Base-by-base conservation (phyloP, 805 yeast genomes). In the Nakazawaea holstii region DNA sequence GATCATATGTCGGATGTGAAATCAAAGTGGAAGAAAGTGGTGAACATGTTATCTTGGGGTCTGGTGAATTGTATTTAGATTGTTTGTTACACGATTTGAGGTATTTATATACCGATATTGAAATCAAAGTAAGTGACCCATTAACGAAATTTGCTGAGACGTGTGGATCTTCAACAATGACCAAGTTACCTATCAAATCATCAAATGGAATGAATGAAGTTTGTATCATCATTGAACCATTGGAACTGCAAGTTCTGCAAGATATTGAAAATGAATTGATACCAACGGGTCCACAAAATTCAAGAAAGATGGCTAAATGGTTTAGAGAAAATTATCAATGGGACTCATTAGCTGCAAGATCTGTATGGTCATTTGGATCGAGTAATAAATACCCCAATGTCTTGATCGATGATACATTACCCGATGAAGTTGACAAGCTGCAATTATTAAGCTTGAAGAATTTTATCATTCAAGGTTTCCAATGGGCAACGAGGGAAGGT, bases 1-100 rank as follows among this genome's bases (percentile, higher is more conserved):
- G 76, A 53, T 68, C 82, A 0, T 91, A 87, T 58, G 74, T 84
- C 8, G 84, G 90, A 3, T 71, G 81, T 33, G 73, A 73, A 17
- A 68, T 87, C n/a, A 79, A 75, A 52, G 88, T 85, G 1, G 96
- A 89, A 60, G 95, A 87, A 54, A 84, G 91, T 44, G 97, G 97
- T 2, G 97, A 90, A 56, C 88, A 85, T 59, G 80, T 82, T 1
- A 61, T 94, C 0, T 58, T 82, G 27, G 97, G 94, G 0, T 78
- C 88, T 8, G 99, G 99, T 6, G 98, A 94, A 59, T 56, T 92
- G 14, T 88, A 87, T 58, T 61, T 94, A 64, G 98, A 94, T 62
- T 87, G 94, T 55, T 67, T 86, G 24, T 64, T 94, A 35, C 86
- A 83, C 60, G 97, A 89, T 58, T 64, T 94, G 39, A 69, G 97